Conservation (phyloP, 768 basidiomycete genomes). For the Macrolepiota dolichaula region DNA sequence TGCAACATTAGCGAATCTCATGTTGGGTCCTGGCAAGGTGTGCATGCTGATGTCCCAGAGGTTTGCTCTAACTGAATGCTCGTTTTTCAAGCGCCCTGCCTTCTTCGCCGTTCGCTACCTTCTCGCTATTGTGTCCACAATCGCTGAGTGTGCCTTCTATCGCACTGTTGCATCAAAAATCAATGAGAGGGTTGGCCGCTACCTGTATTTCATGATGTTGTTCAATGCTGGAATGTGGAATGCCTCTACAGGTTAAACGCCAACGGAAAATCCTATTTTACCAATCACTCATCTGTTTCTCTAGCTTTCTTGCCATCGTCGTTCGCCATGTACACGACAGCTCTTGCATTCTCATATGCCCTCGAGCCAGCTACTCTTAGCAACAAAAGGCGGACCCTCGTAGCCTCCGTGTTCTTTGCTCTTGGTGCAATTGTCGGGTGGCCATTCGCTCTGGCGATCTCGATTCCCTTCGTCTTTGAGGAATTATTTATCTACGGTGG, state of each 20-base stretch:
- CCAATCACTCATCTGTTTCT: conserved; percentile 2
- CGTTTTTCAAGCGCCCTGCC: conserved; percentile 58
- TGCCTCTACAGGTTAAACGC: conserved; percentile 66
- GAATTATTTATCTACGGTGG: conserved; percentile 78
- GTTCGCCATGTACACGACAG: conserved; percentile 89
- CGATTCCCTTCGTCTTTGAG: conserved; percentile 87
- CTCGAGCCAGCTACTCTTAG: conserved; percentile 52
- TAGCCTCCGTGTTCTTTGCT: conserved; percentile 70
- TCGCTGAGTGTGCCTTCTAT: conserved; percentile 83
- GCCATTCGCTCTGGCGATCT: conserved; percentile 90
- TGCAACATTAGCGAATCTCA: conserved; percentile 48
- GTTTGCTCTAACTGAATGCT: conserved; percentile 3
- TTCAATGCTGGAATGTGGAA: conserved; percentile 96
- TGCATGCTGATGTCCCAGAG: no score
- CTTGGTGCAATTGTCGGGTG: conserved; percentile 88
- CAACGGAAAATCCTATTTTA: neutral
- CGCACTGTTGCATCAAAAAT: conserved; percentile 76
- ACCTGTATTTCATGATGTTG: conserved; percentile 82
- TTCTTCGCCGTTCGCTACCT: conserved; percentile 89
- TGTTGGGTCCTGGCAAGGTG: conserved; percentile 66
- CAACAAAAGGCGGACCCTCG: conserved; percentile 54
- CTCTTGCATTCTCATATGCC: conserved; percentile 73
- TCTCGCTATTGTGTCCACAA: conserved; percentile 66
- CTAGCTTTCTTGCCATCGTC: conserved; percentile 92
- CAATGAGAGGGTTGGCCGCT: conserved; percentile 90